Conservation (phyloP, 2,329 filamentous ascomycete species). For the Aspergillus sp. region DNA sequence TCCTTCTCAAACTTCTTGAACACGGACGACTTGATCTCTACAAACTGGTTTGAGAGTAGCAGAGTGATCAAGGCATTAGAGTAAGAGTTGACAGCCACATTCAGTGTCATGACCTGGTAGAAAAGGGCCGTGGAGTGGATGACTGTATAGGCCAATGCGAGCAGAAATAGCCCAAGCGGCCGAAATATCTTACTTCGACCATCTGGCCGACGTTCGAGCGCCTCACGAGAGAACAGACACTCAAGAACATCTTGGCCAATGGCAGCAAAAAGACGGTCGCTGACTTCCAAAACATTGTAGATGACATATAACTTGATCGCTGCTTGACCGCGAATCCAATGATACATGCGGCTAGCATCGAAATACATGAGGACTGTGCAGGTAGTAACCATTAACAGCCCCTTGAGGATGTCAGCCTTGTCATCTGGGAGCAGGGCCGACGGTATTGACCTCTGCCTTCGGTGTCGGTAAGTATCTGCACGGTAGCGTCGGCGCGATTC, state of each 20-base stretch:
- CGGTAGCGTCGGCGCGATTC: constrained; percentile 29
- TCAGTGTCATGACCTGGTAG: constrained; percentile 96
- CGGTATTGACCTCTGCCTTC: constrained; percentile 77
- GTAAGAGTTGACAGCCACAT: constrained; percentile 98
- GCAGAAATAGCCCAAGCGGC: constrained; percentile 85
- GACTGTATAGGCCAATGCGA: constrained; percentile 85
- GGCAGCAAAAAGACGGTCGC: constrained; percentile 84
- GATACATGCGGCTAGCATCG: constrained; percentile 96
- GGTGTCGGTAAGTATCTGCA: constrained; percentile 48
- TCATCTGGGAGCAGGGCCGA: constrained; percentile 83
- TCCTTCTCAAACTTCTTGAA: constrained; percentile 99
- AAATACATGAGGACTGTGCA: constrained; percentile 84
- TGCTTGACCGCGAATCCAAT: constrained; percentile 92
- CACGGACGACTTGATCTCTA: constrained; percentile 97
- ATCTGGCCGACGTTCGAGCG: constrained; percentile 79
- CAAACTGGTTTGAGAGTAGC: constrained; percentile 94
- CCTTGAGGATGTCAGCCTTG: constrained; percentile 93
- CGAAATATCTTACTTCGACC: constrained; percentile 88
- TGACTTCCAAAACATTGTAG: constrained; percentile 91
- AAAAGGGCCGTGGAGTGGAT: constrained; percentile 85
- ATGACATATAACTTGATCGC: constrained; percentile 99
- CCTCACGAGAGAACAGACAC: constrained; percentile 91
- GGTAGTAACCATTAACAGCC: constrained; percentile 81
- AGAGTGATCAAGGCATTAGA: constrained; percentile 92
- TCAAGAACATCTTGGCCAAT: constrained; percentile 95